Evolutionary conservation across 192 early-diverging fungal genomes (phyloP), one percentile per base, ranked within the genome.

Genomic region (Phycomyces nitens): DNA sequence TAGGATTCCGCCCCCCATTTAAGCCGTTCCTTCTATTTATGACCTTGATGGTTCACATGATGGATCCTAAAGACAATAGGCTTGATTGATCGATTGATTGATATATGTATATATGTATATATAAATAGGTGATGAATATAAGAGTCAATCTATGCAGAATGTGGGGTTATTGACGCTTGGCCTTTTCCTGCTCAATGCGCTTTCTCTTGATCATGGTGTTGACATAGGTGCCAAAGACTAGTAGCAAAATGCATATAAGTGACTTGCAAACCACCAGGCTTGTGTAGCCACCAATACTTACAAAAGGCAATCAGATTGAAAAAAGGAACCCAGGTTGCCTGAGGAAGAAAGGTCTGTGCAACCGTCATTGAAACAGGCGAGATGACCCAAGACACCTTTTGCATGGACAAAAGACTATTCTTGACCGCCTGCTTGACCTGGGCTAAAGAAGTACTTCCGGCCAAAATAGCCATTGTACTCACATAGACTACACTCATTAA

Each of bases 311-410:
- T 77, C 22, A 88, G 47, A 78, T 94, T 93, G 79, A 94, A 96
- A 83, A 94, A 96, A 22, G 94, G 94, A 24, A 92, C 83, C 92
- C 92, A 96, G 49, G 88, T 74, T 42, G 82, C 75, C 11, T 86
- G 91, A n/a, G 80, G 83, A 51, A 96, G 72, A 61, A 86, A 87
- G 70, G 82, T 85, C 80, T 88, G 85, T 7, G 94, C 92, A 71
- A 91, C 77, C 22, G 81, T 78, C 82, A 93, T 89, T 3, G 89
- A 79, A 11, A 86, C 44, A 16, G 94, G 94, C 64, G 87, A 94
- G 29, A 94, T 78, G 16, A 90, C 72, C 88, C 88, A 93, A 20
- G 89, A 89, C 9, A 92, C 85, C 79, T 89, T 92, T 84, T 90
- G 86, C 80, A 95, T 83, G 24, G 78, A 73, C 24, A 90, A 71